phyloP scores from a whole-genome alignment of 1,139 yeast species.

The Zhuliangozyma parablackwelliae region DNA sequence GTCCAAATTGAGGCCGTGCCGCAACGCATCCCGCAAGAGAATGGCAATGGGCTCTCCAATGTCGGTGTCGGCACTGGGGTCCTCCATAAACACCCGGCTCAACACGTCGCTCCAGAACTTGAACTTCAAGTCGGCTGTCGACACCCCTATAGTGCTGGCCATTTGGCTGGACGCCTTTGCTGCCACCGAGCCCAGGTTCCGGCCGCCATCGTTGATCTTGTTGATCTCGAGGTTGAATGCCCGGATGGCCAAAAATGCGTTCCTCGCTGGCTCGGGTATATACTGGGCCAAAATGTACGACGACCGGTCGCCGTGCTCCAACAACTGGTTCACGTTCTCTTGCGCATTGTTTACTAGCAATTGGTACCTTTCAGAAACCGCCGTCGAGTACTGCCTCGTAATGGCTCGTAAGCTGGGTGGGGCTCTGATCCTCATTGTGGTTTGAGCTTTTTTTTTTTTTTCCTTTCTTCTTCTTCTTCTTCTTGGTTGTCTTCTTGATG shows the following conservation, averaged over 20 bases:
- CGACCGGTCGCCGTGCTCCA: slow-evolving; percentile 56
- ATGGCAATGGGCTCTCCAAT: slow-evolving; percentile 66
- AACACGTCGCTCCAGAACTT: slow-evolving; percentile 60
- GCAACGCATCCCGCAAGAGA: slow-evolving; percentile 46
- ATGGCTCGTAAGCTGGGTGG: too few species aligned
- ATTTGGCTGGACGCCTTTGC: slow-evolving; percentile 28
- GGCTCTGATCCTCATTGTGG: not conserved
- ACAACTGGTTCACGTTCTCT: slow-evolving; percentile 36
- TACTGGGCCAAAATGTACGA: slow-evolving; percentile 66
- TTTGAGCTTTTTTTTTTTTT: slow-evolving; percentile 1
- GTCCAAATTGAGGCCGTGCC: slow-evolving; percentile 49
- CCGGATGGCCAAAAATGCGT: slow-evolving; percentile 62
- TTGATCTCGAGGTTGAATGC: slow-evolving; percentile 69
- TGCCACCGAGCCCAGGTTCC: slow-evolving; percentile 28
- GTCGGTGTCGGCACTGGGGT: slow-evolving; percentile 31
- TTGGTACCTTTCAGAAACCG: slow-evolving; percentile 2
- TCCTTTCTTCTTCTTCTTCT: not conserved
- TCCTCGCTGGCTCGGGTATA: slow-evolving; percentile 62
- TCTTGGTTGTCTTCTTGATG: not conserved
- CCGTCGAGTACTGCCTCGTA: too few species aligned
- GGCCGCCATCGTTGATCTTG: slow-evolving; percentile 49
- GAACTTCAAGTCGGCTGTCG: slow-evolving; percentile 51
- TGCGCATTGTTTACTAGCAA: slow-evolving; percentile 30
- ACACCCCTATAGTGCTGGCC: slow-evolving; percentile 34
- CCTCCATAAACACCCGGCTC: slow-evolving; percentile 33